Percentiles rank a stretch among this genome's conserved stretches.
These are phyloP conservation scores for Pugionium cornutum DNA, from an alignment of 345 rosid genomes.

Conservation along the genomic window DNA sequence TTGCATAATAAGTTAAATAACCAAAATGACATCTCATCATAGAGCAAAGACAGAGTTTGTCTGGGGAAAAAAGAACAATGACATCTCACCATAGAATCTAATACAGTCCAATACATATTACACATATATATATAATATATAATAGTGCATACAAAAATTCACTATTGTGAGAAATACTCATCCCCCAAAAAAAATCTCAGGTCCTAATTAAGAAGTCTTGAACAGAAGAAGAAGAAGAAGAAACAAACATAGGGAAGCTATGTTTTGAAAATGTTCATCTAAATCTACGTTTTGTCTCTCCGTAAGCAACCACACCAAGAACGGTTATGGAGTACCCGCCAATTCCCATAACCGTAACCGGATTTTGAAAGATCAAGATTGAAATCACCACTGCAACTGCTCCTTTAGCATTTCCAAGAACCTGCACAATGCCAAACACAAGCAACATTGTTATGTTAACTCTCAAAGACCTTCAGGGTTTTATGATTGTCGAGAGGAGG, in stretches of 20 bases:
- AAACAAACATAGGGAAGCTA: conserved; percentile 23
- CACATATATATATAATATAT: conserved; percentile 5
- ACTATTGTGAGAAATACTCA: conserved; percentile 27
- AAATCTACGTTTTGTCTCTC: conserved; percentile 85
- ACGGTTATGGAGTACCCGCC: conserved; percentile 83
- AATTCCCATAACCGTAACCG: conserved; percentile 78
- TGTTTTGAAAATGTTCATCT: conserved; percentile 44
- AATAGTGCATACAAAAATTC: conserved; percentile 25
- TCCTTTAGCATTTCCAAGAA: conserved; percentile 93
- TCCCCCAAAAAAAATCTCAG: not conserved
- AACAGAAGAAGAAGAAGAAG: not conserved
- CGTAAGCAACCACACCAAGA: conserved; percentile 83
- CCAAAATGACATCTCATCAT: conserved; percentile 14
- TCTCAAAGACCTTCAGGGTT: not conserved
- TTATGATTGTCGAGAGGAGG: not conserved
- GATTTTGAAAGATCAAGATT: conserved; percentile 77
- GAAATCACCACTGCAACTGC: conserved; percentile 95
- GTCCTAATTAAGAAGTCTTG: conserved; percentile 26
- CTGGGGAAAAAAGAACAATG: conserved; percentile 3
- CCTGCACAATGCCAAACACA: conserved; percentile 45
- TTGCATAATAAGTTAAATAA: conserved; percentile 10
- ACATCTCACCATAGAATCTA: conserved; percentile 26
- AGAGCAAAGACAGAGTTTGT: not conserved
- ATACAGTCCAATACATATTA: conserved; percentile 23
- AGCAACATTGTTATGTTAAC: conserved; percentile 7